A percentile compares a stretch with the other conserved stretches of the same genome.
These are phyloP conservation scores for Solanum neorickii DNA, from an alignment of 257 asterid species.

Conservation along the genomic window DNA sequence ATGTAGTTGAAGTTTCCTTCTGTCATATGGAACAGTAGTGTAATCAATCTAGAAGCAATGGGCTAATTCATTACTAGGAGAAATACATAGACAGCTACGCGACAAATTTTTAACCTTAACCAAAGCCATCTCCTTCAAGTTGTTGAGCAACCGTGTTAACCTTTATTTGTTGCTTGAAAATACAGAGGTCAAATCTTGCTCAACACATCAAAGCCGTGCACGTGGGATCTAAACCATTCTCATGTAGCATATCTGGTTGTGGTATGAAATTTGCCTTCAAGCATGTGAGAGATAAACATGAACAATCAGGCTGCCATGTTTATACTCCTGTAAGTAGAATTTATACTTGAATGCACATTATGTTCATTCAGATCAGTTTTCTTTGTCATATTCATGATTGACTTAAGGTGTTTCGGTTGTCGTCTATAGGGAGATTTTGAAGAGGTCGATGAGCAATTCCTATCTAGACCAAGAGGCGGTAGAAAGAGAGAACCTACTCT, in stretches of 20 bases:
- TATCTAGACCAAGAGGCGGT: neutral
- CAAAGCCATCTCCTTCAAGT: neutral
- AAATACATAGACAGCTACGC: neutral
- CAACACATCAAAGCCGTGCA: conserved; percentile 78
- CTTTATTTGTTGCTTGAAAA: neutral
- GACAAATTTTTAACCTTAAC: neutral
- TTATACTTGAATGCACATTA: neutral
- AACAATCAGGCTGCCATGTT: conserved; percentile 58
- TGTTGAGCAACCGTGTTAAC: neutral
- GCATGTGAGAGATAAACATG: conserved; percentile 87
- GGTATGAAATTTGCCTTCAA: conserved; percentile 60
- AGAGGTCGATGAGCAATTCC: conserved; percentile 58
- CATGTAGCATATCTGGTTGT: conserved; percentile 56
- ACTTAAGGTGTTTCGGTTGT: neutral
- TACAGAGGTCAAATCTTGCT: conserved; percentile 64
- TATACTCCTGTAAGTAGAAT: conserved; percentile 40
- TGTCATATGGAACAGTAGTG: neutral
- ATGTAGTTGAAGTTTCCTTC: neutral
- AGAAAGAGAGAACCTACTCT: conserved; percentile 14
- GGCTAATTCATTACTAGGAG: neutral
- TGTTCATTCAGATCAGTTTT: neutral
- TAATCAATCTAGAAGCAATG: neutral
- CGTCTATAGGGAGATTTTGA: conserved; percentile 63
- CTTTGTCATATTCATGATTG: neutral
- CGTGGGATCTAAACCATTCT: conserved; percentile 43